Evolutionary conservation across 139 green algal genomes (phyloP).

Genomic region (Yamagishiella unicocca): DNA sequence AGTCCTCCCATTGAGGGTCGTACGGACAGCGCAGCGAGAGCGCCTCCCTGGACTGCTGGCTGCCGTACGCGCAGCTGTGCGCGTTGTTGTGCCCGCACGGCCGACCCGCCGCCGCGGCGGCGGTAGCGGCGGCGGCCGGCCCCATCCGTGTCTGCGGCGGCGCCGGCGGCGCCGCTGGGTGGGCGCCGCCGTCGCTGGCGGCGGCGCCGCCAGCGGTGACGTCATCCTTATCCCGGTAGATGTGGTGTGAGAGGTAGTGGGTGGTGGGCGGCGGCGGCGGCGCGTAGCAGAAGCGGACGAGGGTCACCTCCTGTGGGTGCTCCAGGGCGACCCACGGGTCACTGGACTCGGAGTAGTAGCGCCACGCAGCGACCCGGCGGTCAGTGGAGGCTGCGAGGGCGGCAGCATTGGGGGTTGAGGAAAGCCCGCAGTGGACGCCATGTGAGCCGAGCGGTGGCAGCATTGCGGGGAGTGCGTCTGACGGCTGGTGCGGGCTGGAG

Average conservation of each 20-base stretch:
- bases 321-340: constrained; percentile 22
- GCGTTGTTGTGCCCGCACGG: too few species aligned
- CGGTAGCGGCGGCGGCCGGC: too few species aligned
- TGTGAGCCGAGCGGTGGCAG: too few species aligned
- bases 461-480: too few species aligned
- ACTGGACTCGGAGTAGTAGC: constrained; percentile 11
- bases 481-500: too few species aligned
- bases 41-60: neutral
- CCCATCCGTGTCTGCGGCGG: neutral
- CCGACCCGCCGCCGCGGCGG: neutral
- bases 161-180: neutral
- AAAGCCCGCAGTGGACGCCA: too few species aligned
- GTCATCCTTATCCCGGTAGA: neutral
- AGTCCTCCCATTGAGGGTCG: constrained; percentile 28
- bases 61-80: neutral
- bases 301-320: constrained; percentile 42
- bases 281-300: constrained; percentile 44
- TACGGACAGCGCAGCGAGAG: neutral
- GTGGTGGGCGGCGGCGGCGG: constrained; percentile 15
- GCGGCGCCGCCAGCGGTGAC: neutral
- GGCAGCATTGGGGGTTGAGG: too few species aligned
- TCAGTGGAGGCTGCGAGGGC: constrained; percentile 39
- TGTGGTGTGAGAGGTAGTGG: constrained; percentile 8
- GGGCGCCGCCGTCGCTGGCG: neutral
- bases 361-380: constrained; percentile 23